Base-by-base conservation (phyloP, 345 rosid species). In the Punica granatum region DNA sequence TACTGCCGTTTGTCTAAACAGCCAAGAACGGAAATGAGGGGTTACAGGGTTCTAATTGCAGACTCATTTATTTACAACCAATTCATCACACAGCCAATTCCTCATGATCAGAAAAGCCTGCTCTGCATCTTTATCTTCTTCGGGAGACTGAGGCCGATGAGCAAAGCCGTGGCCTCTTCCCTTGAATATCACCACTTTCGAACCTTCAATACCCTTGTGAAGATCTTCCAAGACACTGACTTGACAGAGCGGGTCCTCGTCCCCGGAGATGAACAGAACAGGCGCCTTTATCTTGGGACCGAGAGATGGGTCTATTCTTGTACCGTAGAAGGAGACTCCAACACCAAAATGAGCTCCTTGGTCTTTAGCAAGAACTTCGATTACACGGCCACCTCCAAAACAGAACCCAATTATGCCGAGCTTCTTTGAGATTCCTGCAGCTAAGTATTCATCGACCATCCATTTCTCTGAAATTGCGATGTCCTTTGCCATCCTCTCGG, bases 241-340 rank as follows among this genome's bases (percentile, higher is more conserved):
- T 0, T 81, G 65, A 49, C 98, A 93, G 19, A 85, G 92, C 2
- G 85, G 86, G 76, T 93, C 97, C 14, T 61, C 53, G 39, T 88
- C 95, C 49, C 98, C 97, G 11, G 90, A 68, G 74, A 93, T 79
- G 63, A 87, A 80, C 84, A 90, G 69, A 31, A 90, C 81, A 3
- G 98, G 98, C 9, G 83, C 92, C 69, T 80, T 83, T 25, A 88
- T 63, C 2, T 74, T 43, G 12, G 83, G 76, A 4, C 87, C 85
- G 4, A 73, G 61, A 7, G 73, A 66, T 14, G 76, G 69, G 72
- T 90, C 81, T 49, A 93, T 88, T 71, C 92, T 87, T 10, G 94
- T 93, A 0, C 98, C 97, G 21, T 90, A 93, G 72, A 93, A 90
- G 16, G 94, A 92, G 15, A 87, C 80, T 9, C 92, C 98, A 8